phyloP scores from a whole-genome alignment of 2,329 filamentous ascomycete species.

The Nothophaeocryptopus gaeumannii region DNA sequence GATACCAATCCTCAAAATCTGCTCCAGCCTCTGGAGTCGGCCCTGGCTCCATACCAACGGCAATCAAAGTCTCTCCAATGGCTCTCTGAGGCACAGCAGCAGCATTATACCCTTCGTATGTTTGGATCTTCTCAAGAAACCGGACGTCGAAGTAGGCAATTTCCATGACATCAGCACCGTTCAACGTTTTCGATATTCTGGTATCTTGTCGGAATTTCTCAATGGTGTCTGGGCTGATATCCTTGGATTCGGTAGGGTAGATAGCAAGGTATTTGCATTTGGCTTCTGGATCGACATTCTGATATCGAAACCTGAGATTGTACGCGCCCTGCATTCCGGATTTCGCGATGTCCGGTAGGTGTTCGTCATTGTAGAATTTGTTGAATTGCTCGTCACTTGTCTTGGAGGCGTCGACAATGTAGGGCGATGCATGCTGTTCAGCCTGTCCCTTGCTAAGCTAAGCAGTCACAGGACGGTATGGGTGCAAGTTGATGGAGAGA shows the following conservation, averaged over 20 bases:
- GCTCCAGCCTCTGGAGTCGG: constrained; percentile 10
- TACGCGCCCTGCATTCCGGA: constrained; percentile 1
- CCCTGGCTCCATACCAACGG: constrained; percentile 25
- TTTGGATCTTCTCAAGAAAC: constrained; percentile 20
- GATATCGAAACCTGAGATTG: constrained; percentile 18
- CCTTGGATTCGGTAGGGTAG: constrained; percentile 17
- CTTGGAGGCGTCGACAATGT: constrained; percentile 2
- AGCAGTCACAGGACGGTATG: too few relatives aligned
- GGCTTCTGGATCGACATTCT: constrained; percentile 14
- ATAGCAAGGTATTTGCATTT: constrained; percentile 19
- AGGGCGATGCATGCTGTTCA: not conserved
- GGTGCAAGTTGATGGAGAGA: too few relatives aligned
- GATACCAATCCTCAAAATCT: constrained; percentile 31
- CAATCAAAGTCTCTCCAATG: constrained; percentile 11
- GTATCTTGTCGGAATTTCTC: constrained; percentile 9
- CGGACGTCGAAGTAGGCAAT: constrained; percentile 13
- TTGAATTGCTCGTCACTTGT: constrained; percentile 10
- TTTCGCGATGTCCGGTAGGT: not conserved
- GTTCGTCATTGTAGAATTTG: constrained; percentile 10
- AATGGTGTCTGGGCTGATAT: not conserved
- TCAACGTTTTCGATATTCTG: constrained; percentile 9
- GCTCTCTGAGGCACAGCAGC: constrained; percentile 5
- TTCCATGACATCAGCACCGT: constrained; percentile 9
- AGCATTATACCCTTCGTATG: constrained; percentile 17
- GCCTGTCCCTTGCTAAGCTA: too few relatives aligned